These are phyloP conservation scores for Trichoderma reesei DNA, from an alignment of 495 filamentous ascomycete species.

Conservation along the genomic window DNA sequence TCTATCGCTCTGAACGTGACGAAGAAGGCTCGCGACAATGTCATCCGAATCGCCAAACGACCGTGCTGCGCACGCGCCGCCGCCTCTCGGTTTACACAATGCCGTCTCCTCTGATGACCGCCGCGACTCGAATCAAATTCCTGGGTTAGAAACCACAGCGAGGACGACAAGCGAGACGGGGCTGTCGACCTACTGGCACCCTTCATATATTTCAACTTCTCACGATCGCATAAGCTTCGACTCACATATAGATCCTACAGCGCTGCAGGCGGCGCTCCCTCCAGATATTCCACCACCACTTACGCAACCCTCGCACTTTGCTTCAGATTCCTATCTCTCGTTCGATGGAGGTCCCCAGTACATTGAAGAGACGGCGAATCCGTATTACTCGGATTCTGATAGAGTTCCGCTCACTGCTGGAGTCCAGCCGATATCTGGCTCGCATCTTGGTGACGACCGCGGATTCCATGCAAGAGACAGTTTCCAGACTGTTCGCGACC, in stretches of 20 bases:
- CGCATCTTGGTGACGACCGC: slow-evolving; percentile 34
- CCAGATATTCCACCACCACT: slow-evolving; percentile 27
- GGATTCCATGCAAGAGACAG: slow-evolving; percentile 52
- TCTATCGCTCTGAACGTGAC: neutral
- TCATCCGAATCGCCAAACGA: neutral
- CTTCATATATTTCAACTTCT: neutral
- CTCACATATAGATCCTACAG: slow-evolving; percentile 38
- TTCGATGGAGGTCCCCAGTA: slow-evolving; percentile 24
- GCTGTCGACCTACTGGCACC: neutral
- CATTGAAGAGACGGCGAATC: slow-evolving; percentile 28
- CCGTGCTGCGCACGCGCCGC: neutral
- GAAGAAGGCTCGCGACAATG: neutral
- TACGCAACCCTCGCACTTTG: slow-evolving; percentile 3
- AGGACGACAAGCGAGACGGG: neutral
- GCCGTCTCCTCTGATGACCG: neutral
- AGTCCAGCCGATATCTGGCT: slow-evolving; percentile 59
- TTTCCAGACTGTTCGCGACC: slow-evolving; percentile 48
- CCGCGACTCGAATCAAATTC: neutral
- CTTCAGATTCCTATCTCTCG: slow-evolving; percentile 13
- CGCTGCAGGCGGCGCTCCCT: slow-evolving; percentile 39
- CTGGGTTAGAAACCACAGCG: neutral
- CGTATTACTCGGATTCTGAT: slow-evolving; percentile 41
- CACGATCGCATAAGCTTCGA: slow-evolving; percentile 14
- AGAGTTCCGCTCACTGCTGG: slow-evolving; percentile 49
- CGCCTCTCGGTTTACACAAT: neutral